phyloP scores from a whole-genome alignment of 371 early-diverging fungal genomes.

The Mortierella sp. region DNA sequence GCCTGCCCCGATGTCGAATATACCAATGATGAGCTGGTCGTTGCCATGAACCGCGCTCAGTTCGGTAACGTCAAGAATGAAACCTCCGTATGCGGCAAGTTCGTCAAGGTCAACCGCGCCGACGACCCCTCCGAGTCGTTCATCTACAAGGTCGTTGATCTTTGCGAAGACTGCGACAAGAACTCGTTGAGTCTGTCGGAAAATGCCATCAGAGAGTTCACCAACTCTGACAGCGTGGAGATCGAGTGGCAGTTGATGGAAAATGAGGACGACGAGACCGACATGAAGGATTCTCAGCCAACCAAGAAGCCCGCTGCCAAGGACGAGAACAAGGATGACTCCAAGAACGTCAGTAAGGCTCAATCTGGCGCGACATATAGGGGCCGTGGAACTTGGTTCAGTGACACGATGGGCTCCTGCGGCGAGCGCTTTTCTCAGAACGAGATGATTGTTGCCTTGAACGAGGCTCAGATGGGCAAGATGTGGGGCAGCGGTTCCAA shows the following conservation, averaged over 20 bases:
- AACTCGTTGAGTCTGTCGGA: constrained; percentile 19
- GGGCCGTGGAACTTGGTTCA: constrained; percentile 52
- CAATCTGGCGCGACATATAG: not conserved
- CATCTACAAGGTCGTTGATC: constrained; percentile 30
- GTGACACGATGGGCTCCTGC: constrained; percentile 45
- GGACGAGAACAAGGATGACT: not conserved
- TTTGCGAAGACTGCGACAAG: constrained; percentile 25
- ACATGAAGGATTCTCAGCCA: not conserved
- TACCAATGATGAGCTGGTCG: constrained; percentile 29
- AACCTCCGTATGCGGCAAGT: constrained; percentile 34
- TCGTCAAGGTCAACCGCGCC: constrained; percentile 23
- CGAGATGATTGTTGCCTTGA: constrained; percentile 51
- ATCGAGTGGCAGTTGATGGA: constrained; percentile 40
- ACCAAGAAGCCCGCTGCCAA: not conserved
- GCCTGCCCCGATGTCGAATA: constrained; percentile 35
- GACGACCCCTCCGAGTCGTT: constrained; percentile 16
- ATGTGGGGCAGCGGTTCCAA: constrained; percentile 41
- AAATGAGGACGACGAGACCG: not conserved
- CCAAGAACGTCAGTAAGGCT: not conserved
- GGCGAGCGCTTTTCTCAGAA: constrained; percentile 35
- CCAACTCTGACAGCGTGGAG: not conserved
- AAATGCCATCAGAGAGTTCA: constrained; percentile 17
- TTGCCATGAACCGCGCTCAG: constrained; percentile 20
- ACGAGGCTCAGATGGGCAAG: constrained; percentile 46
- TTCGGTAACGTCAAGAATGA: constrained; percentile 18